These are phyloP conservation scores for Venturia nashicola DNA, from an alignment of 2,329 filamentous ascomycete genomes.

Conservation along the genomic window DNA sequence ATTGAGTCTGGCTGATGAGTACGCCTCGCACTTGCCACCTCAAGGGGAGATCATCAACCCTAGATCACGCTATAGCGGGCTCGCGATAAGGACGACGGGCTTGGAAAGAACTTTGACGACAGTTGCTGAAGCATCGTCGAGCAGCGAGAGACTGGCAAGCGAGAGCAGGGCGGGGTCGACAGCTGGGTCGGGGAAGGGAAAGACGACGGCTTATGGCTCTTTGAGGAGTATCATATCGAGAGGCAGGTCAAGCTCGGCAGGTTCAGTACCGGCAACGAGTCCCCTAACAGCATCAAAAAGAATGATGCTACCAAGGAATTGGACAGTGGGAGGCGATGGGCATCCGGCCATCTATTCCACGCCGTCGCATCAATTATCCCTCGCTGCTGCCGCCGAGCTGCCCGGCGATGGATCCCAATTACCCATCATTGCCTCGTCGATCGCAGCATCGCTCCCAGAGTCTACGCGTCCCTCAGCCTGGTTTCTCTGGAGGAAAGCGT, in stretches of 20 bases:
- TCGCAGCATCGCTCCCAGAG: background rate
- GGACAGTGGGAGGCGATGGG: background rate
- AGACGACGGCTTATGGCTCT: constrained; percentile 13
- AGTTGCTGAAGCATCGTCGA: constrained; percentile 35
- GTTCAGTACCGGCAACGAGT: constrained; percentile 1
- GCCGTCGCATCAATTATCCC: constrained; percentile 2
- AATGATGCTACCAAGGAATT: background rate
- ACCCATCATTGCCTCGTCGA: background rate
- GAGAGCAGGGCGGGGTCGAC: constrained; percentile 9
- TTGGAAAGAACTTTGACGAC: constrained; percentile 29
- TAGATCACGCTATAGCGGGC: constrained; percentile 19
- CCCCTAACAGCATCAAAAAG: background rate
- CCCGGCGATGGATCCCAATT: background rate
- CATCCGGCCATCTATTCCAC: background rate
- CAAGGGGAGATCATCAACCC: constrained; percentile 5
- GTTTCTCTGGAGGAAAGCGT: background rate
- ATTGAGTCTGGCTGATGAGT: constrained; percentile 49
- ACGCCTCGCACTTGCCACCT: constrained; percentile 49
- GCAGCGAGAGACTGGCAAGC: constrained; percentile 26
- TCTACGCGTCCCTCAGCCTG: background rate
- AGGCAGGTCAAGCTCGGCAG: constrained; percentile 5
- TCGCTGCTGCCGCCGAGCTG: background rate
- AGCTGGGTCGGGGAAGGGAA: constrained; percentile 9
- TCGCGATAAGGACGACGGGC: constrained; percentile 22
- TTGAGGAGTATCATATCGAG: constrained; percentile 13